Evolutionary conservation across 495 filamentous ascomycete species (phyloP), one percentile per base, ranked within the genome.

Genomic region (Alectoria sarmentosa): DNA sequence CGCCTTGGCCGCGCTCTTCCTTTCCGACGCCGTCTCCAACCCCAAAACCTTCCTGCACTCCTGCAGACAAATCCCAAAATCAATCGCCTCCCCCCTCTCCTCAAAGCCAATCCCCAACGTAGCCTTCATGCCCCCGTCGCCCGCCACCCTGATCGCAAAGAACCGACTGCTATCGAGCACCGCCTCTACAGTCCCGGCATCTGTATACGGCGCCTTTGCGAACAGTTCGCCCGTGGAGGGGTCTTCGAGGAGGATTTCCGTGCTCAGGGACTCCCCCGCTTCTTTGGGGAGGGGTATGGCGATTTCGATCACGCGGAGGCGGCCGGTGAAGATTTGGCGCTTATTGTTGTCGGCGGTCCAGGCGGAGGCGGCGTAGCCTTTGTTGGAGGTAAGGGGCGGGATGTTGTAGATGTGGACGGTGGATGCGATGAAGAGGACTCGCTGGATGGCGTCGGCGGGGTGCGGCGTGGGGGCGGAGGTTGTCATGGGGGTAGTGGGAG

Each of bases 41-140:
- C 80, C 82, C 26, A 88, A 73, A 63, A 79, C 80, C 72, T 82
- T 84, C 61, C 85, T 76, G 19, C 84, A 83, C 70, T 91, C 90
- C 73, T 90, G 88, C 69, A 94, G 74, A n/a, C 83, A 79, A n/a
- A 92, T 85, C 30, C 83, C 83, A 65, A 92, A 91, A 68, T 94
- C 90, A 62, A 92, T 90, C 11, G 90, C 90, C 65, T 91, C 89
- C 72, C 83, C 84, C 49, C 90, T 76, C 75, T 93, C 90, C 77
- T 92, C 90, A 70, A 92, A 94, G 17, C 90, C 90, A 58, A 94
- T 81, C n/a, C 90, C 90, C 34, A 93, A 75, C 41, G 84, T 80
- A 30, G 90, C 90, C 69, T 91, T 91, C 65, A 82, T 76, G 3
- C 83, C 82, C 2, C 80, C 80, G 56, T 83, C 86, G 55, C 88